phyloP scores from a whole-genome alignment of 2,329 filamentous ascomycete genomes.

The Chrysosporium keratinophilum region DNA sequence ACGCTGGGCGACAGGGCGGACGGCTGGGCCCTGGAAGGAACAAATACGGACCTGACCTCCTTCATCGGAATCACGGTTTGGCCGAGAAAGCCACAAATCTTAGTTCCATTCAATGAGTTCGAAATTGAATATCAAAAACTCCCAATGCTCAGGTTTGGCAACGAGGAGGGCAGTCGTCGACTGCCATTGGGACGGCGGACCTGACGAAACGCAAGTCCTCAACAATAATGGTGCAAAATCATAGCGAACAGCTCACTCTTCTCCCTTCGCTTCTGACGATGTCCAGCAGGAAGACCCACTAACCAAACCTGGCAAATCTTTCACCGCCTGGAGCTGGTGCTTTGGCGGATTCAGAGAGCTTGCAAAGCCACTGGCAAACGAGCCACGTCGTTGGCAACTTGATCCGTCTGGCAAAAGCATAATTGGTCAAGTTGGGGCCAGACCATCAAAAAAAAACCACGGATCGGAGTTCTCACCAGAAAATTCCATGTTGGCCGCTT shows the following conservation, averaged over 20 bases:
- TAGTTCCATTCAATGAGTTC: background rate
- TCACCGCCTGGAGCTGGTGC: slow-evolving; percentile 1
- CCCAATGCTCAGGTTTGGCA: background rate
- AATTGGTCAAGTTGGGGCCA: background rate
- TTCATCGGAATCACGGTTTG: background rate
- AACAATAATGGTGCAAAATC: too few species aligned
- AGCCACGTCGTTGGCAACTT: slow-evolving; percentile 1
- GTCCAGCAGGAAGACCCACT: background rate
- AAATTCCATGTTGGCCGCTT: too few species aligned
- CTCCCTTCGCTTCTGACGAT: background rate
- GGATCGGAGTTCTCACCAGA: background rate
- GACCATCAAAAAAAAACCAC: background rate
- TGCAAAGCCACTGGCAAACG: background rate
- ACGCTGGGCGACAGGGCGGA: background rate
- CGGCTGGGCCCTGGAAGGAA: background rate
- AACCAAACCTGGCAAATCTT: background rate
- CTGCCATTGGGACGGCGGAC: too few species aligned
- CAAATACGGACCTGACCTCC: background rate
- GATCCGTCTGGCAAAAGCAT: background rate
- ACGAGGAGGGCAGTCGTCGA: too few species aligned
- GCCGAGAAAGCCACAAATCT: background rate
- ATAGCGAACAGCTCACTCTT: too few species aligned
- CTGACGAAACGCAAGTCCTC: too few species aligned
- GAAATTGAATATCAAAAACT: background rate
- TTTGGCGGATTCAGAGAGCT: background rate